A percentile compares a stretch with the other conserved stretches of the same genome.
Evolutionary conservation across 78 protist genomes (phyloP).

Genomic region (Dictyostelium brefeldianum): DNA sequence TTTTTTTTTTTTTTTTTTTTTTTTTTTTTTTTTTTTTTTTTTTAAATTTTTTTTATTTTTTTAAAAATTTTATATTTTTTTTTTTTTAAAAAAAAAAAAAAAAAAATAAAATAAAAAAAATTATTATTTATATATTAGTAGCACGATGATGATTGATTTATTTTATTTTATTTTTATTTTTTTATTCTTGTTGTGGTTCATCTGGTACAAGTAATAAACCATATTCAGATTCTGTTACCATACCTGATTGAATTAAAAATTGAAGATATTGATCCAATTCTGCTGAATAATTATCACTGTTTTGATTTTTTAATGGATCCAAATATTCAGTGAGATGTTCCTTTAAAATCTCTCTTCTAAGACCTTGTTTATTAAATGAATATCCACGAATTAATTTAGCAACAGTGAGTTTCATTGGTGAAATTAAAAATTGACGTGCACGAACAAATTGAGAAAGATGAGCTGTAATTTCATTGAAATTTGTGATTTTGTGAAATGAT

Average conservation of each 20-base stretch:
- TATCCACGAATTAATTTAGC: neutral
- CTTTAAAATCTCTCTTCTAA: neutral
- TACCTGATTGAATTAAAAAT: neutral
- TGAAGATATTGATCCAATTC: slow-evolving; percentile 8
- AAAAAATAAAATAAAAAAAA: too few species aligned
- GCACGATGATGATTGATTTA: too few species aligned
- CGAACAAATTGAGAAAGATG: neutral
- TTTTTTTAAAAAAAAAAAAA: too few species aligned
- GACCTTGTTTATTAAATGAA: neutral
- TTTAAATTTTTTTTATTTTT: neutral
- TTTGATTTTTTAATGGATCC: too few species aligned
- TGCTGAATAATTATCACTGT: too few species aligned
- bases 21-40: neutral
- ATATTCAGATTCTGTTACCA: neutral
- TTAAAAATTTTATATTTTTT: neutral
- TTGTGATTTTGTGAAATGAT: slow-evolving; percentile 5
- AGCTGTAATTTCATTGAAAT: slow-evolving; percentile 1
- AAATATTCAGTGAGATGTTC: neutral
- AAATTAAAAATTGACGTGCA: neutral
- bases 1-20: neutral
- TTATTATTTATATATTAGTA: neutral
- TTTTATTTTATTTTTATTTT: neutral
- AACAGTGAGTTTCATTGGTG: neutral
- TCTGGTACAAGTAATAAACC: neutral
- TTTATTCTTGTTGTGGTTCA: neutral